These are phyloP conservation scores for Ophiocordyceps camponoti-saundersi DNA, from an alignment of 2,329 filamentous ascomycete genomes.

Conservation along the genomic window DNA sequence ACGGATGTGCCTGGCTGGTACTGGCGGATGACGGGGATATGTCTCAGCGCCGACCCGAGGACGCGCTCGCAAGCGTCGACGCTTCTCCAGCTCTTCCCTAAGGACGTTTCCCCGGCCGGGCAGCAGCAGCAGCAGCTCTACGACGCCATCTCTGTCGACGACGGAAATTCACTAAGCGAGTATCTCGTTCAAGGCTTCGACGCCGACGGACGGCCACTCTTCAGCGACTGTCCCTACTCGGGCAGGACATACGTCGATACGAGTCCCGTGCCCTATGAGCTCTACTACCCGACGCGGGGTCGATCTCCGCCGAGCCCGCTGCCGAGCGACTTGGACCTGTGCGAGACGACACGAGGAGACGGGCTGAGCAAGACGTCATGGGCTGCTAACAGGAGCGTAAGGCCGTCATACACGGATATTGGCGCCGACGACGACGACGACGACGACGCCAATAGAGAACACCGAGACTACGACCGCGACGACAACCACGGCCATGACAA, in stretches of 20 bases:
- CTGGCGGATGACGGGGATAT: constrained; percentile 55
- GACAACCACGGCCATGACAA: no score
- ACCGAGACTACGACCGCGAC: no score
- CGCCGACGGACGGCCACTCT: constrained; percentile 15
- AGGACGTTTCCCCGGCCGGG: neutral
- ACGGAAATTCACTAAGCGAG: constrained; percentile 20
- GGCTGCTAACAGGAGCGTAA: constrained; percentile 20
- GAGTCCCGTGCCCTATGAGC: constrained; percentile 19
- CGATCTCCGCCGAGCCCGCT: constrained; percentile 36
- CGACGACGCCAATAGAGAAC: neutral
- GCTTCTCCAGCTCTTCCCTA: constrained; percentile 53
- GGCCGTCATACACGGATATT: constrained; percentile 21
- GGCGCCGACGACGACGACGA: constrained; percentile 6
- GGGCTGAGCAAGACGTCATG: constrained; percentile 16
- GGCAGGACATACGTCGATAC: constrained; percentile 19
- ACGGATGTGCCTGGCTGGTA: constrained; percentile 64
- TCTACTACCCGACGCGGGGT: constrained; percentile 30
- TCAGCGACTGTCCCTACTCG: constrained; percentile 26
- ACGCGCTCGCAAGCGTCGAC: constrained; percentile 55
- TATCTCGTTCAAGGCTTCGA: constrained; percentile 20
- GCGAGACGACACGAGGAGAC: constrained; percentile 12
- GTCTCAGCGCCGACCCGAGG: constrained; percentile 58
- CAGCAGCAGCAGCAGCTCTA: neutral
- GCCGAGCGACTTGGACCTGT: constrained; percentile 23
- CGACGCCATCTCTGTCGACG: constrained; percentile 21